Evolutionary conservation across 106 monocot species (phyloP), one percentile per base, ranked within the genome.

Genomic region (Acanthochlamys bracteata): DNA sequence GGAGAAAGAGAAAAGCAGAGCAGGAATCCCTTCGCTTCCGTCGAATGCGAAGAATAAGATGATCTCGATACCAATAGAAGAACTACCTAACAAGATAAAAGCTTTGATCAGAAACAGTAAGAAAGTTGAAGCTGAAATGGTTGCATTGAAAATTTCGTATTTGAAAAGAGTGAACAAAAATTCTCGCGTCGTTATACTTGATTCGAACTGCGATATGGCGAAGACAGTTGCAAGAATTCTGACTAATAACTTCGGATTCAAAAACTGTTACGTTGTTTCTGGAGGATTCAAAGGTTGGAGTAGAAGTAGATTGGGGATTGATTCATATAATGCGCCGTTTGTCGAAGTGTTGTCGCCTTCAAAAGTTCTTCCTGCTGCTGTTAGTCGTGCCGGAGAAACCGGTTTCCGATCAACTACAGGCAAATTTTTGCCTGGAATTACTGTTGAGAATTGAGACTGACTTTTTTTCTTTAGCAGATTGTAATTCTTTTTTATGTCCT

Each of bases 41-140:
- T 77, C 90, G 4, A 74, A 55, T 73, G 83, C 87, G 15, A 87
- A 82, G 61, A 90, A 76, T 71, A 90, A 80, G 65, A 65, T 95
- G 59, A 84, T 95, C 71, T 84, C 90, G 2, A 49, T 95, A 12
- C 90, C 95, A 86, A 90, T 94, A 57, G 89, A 94, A 42, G 90
- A 95, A 60, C 77, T 95, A 16, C 90, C 90, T 4, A 84, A 64
- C 87, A 95, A 90, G 74, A 66, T 84, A 24, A 90, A 76, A 64
- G 61, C 69, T 59, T 46, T 95, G 24, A 90, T 95, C 8, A 82
- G 84, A 74, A 81, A 78, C 57, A 16, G 66, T 41, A 90, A 83
- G 75, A 84, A 78, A 76, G 86, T 80, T 3, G 95, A 95, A 67
- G 95, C 95, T 21, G 95, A 95, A 20, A 78, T 95, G 10, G 75